Base-by-base conservation (phyloP, 352 stramenopile species). In the Peronospora belbahrii region DNA sequence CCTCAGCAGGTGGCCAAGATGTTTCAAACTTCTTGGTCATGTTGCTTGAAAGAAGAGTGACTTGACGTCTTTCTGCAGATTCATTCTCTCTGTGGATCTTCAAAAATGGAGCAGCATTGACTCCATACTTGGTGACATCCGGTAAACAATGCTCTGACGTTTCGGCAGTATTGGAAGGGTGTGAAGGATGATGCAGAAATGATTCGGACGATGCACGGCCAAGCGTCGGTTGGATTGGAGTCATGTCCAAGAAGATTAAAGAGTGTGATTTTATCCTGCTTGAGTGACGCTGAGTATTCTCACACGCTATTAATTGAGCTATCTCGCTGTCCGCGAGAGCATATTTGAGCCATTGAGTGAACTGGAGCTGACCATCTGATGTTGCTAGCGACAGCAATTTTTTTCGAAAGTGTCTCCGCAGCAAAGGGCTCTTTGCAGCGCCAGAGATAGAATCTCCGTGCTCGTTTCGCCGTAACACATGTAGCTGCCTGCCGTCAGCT, bases 11-110 rank as follows among this genome's bases (percentile, higher is more conserved):
- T 22, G 65, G 40, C 37, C 59, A 72, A 14, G 55, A 71, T 10
- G 56, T 39, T 32, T 67, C 56, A 31, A 72, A 81, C 34, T 79
- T 85, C 38, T 76, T 76, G 14, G 32, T 51, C 62, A 83, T 65
- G 5, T 60, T 64, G 18, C 54, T 62, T 2, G 67, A 70, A n/a
- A 85, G 45, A 2, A 85, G 47, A n/a, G 65, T 65, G 15, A 85
- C 15, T 30, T 45, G 52, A 14, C 35, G 49, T 11, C 31, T 23
- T 5, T 38, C 52, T 33, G 27, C 17, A 35, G 40, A 13, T 6
- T 35, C 41, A 37, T 52, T 27, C 9, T 20, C 24, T 3, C 24
- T 52, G 7, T 39, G 11, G 27, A 59, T 65, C 30, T 42, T 63
- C 14, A 64, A 36, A 56, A 58, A 60, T 45, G 52, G 52, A 10